Base-by-base conservation (phyloP, 1,139 yeast genomes). In the Geotrichum restrictum region DNA sequence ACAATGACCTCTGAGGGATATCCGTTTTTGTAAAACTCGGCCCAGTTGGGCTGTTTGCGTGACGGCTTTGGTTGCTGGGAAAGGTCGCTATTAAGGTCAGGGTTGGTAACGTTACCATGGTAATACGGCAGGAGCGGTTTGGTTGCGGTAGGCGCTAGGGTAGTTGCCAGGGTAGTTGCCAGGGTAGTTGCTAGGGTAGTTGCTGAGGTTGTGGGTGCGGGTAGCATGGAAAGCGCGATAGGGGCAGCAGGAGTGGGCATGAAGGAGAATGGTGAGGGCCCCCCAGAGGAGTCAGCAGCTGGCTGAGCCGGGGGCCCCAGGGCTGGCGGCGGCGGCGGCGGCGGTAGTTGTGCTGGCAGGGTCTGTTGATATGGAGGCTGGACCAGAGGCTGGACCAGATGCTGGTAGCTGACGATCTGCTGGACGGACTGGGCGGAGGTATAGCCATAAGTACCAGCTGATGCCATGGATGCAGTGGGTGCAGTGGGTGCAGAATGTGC, bases 1-100 rank as follows among this genome's bases (percentile, higher is more conserved):
- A 68, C 68, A 56, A 68, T 68, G 40, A 68, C 62, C 52, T 68
- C 71, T 27, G 58, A 55, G n/a, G 70, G 70, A 44, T 59, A 58
- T 13, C 69, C 70, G 54, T 66, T 67, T 34, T 60, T 58, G 56
- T 66, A 66, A 55, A 65, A 66, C 50, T 63, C 65, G 41, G 57
- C 57, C 70, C 70, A 67, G 57, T 66, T 50, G 29, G 64, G 60
- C 21, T 41, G 47, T 24, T 29, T 31, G 22, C 45, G 38, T 34
- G 32, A 14, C 1, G 31, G 32, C 13, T 24, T 4, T 34, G 29
- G 24, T 38, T 41, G 31, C 34, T 31, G 18, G 39, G 41, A 31
- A 32, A 34, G 41, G 22, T 32, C 22, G 16, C 19, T 8, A 5
- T 27, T 16, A n/a, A 18, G 32, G 34, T 10, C 34, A n/a, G 18